Conservation (phyloP, 2,329 filamentous ascomycete genomes). For the Diplocarpon rosae region DNA sequence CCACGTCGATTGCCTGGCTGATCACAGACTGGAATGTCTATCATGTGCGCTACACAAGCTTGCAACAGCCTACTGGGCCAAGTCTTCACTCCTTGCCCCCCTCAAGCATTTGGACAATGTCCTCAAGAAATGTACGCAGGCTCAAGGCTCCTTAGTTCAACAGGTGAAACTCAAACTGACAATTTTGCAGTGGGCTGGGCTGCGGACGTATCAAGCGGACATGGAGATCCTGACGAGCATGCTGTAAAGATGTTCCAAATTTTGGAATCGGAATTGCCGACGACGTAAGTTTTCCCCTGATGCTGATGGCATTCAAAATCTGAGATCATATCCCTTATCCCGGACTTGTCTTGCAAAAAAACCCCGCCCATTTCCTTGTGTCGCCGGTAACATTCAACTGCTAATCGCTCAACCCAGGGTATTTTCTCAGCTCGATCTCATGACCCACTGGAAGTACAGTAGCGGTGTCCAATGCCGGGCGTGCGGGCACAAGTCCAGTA, state of each 20-base stretch:
- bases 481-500: constrained; percentile 18
- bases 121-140: constrained; percentile 10
- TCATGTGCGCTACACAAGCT: constrained; percentile 11
- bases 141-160: not conserved
- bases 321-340: too few species aligned
- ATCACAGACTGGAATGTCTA: constrained; percentile 3
- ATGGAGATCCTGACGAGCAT: constrained; percentile 27
- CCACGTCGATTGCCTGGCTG: constrained; percentile 17
- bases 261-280: constrained; percentile 21
- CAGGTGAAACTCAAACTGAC: not conserved
- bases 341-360: not conserved
- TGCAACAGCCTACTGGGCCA: constrained; percentile 3
- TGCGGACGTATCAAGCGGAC: constrained; percentile 12
- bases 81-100: not conserved
- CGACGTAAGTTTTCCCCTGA: constrained; percentile 13
- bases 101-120: constrained; percentile 7
- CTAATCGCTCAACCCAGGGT: constrained; percentile 4
- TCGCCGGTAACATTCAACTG: not conserved
- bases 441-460: constrained; percentile 11
- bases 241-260: constrained; percentile 20
- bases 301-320: too few species aligned
- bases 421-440: constrained; percentile 14
- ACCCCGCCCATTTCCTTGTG: not conserved
- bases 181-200: constrained; percentile 16
- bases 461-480: constrained; percentile 17